A percentile compares a stretch with the other conserved stretches of the same genome.
These are phyloP conservation scores for Tricholoma terreum DNA, from an alignment of 768 basidiomycete genomes.

Conservation along the genomic window DNA sequence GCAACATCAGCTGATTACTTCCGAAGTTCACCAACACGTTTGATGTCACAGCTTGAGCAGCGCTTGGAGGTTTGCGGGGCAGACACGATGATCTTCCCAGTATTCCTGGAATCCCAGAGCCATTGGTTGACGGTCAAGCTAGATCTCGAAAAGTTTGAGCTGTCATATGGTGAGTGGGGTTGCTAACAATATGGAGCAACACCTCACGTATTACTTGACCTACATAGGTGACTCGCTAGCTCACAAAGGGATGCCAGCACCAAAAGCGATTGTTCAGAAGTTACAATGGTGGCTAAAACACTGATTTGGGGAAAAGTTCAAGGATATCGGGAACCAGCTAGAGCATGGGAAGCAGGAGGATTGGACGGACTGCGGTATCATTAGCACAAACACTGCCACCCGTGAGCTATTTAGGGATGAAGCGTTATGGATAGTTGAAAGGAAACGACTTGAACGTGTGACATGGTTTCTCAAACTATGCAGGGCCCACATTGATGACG, in stretches of 20 bases:
- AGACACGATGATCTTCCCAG: not conserved
- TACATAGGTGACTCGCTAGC: conserved; percentile 4
- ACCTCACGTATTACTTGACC: not conserved
- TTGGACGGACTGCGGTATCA: conserved; percentile 2
- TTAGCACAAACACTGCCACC: conserved; percentile 1
- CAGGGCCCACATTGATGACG: not conserved
- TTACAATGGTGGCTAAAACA: conserved; percentile 7
- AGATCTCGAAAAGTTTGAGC: not conserved
- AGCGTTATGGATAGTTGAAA: not conserved
- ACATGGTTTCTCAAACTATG: conserved; percentile 2
- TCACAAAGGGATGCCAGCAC: conserved; percentile 3
- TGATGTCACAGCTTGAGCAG: not conserved
- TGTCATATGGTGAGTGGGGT: not conserved
- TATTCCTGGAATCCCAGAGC: not conserved
- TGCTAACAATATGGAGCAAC: not conserved
- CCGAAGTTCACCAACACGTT: not conserved
- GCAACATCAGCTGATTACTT: too few relatives aligned
- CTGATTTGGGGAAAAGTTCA: not conserved
- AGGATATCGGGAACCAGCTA: not conserved
- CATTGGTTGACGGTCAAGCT: not conserved
- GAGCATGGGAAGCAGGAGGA: conserved; percentile 8
- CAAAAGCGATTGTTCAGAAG: conserved; percentile 1
- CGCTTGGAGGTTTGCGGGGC: not conserved
- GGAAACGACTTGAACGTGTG: not conserved
- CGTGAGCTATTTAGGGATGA: conserved; percentile 2